Percentiles rank a stretch among this genome's conserved stretches.
These are phyloP conservation scores for Batkoa obscura DNA, from an alignment of 371 early-diverging fungal species.

Conservation along the genomic window DNA sequence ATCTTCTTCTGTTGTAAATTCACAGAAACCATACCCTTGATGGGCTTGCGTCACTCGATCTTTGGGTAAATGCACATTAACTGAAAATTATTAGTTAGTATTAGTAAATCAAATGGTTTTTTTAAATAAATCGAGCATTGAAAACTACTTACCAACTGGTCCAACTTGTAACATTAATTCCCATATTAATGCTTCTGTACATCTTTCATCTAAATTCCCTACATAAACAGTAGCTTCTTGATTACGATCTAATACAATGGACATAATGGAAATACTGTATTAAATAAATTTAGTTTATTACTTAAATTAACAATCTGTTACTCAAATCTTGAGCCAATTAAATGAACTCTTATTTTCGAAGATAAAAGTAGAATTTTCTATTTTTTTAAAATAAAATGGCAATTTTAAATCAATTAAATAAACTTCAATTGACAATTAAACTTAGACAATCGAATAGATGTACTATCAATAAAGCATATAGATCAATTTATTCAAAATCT, in stretches of 20 bases:
- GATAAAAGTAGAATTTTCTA: too few relatives aligned
- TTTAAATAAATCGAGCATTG: not conserved
- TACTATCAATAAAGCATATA: too few relatives aligned
- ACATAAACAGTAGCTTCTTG: conserved; percentile 95
- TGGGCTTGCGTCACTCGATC: conserved; percentile 89
- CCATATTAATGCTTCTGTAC: conserved; percentile 84
- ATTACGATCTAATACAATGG: conserved; percentile 35
- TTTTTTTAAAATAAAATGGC: too few relatives aligned
- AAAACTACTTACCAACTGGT: conserved; percentile 54
- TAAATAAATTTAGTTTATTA: too few relatives aligned
- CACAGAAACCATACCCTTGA: conserved; percentile 93
- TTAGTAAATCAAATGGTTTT: not conserved
- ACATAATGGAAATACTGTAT: conserved; percentile 4
- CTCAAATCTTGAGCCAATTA: too few relatives aligned
- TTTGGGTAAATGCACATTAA: conserved; percentile 90
- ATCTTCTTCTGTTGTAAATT: conserved; percentile 84
- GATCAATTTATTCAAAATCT: too few relatives aligned
- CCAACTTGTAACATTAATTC: conserved; percentile 97
- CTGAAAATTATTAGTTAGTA: conserved; percentile 15
- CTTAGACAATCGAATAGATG: too few relatives aligned
- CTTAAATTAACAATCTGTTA: too few relatives aligned
- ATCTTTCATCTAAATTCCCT: conserved; percentile 91
- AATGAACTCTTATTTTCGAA: too few relatives aligned
- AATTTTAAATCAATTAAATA: too few relatives aligned
- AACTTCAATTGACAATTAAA: too few relatives aligned